Conservation (phyloP, 2,329 filamentous ascomycete species). For the Volutella citrinella region DNA sequence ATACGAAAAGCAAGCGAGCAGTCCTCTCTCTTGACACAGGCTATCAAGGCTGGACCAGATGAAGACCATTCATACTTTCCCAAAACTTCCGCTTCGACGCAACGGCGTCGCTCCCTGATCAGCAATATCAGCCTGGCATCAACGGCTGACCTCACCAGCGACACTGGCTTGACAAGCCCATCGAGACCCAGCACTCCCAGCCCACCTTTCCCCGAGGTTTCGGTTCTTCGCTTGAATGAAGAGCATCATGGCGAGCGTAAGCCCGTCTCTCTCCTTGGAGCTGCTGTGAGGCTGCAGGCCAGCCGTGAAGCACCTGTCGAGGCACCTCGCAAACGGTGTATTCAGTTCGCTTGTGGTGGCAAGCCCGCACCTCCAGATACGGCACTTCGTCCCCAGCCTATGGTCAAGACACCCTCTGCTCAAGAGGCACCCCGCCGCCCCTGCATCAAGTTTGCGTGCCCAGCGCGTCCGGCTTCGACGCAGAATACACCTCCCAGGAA, state of each 20-base stretch:
- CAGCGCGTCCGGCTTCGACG: constrained; percentile 47
- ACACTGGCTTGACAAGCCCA: constrained; percentile 86
- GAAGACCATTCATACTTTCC: constrained; percentile 44
- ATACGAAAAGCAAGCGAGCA: constrained; percentile 53
- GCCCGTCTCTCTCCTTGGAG: constrained; percentile 21
- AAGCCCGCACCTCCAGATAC: constrained; percentile 52
- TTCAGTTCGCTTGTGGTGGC: constrained; percentile 81
- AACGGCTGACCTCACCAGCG: constrained; percentile 90
- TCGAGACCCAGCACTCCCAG: constrained; percentile 86
- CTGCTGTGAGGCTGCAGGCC: constrained; percentile 17
- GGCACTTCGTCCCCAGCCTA: constrained; percentile 31
- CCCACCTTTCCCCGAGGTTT: constrained; percentile 68
- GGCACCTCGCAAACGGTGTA: constrained; percentile 72
- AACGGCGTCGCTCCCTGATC: constrained; percentile 63
- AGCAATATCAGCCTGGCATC: constrained; percentile 80
- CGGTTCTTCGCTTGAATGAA: constrained; percentile 40
- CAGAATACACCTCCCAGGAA: constrained; percentile 36
- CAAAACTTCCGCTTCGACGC: constrained; percentile 33
- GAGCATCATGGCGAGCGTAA: constrained; percentile 25
- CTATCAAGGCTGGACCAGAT: constrained; percentile 68
- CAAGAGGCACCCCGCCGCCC: constrained; percentile 49
- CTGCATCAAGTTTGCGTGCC: constrained; percentile 75
- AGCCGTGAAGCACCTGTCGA: constrained; percentile 40
- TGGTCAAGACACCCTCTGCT: constrained; percentile 30
- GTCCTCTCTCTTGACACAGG: constrained; percentile 83